Base-by-base conservation (phyloP, 1,284 basidiomycete genomes). In the Cerrena zonata region DNA sequence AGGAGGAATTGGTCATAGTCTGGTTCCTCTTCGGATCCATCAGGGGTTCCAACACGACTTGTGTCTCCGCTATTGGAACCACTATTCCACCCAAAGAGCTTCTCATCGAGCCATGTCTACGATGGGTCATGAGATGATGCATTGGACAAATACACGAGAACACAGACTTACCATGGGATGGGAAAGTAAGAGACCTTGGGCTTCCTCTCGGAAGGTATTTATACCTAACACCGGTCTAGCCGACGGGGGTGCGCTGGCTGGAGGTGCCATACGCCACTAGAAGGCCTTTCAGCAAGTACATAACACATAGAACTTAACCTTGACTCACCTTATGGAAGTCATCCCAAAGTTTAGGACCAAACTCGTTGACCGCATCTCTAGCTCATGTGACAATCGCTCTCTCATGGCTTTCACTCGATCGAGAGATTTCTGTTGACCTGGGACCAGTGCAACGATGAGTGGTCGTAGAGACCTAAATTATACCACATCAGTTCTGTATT, bases 361-460 rank as follows among this genome's bases (percentile, higher is more conserved):
- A 89, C 65, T 91, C 84, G 65, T 93, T 91, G 63, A 99, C 97
- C 21, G 95, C 76, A 45, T 84, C 84, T 22, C 85, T 88, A 99
- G 82, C 69, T 98, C 91, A 59, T 91, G 89, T 1, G 92, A 78
- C 26, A 99, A 79, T 38, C 82, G 76, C 47, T 84, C 74, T 48
- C 96, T 81, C 77, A 86, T 91, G 18, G 77, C 73, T 65, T 92
- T 91, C 41, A 98, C 73, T 58, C 81, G 82, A 56, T 90, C 78
- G 10, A 99, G 79, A 39, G 87, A 88, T 46, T 82, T 79, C 64
- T 94, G 89, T 67, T 96, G 94, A 27, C 94, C 93, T 4, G 96
- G 95, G 54, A 94, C 77, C 36, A 99, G 74, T 19, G 93, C 89
- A 53, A 99, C 79, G 60, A 99, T 77, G 50, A 99, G 78, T 11